These are phyloP conservation scores for Aspergillus funiculosus DNA, from an alignment of 495 filamentous ascomycete genomes.

Conservation along the genomic window DNA sequence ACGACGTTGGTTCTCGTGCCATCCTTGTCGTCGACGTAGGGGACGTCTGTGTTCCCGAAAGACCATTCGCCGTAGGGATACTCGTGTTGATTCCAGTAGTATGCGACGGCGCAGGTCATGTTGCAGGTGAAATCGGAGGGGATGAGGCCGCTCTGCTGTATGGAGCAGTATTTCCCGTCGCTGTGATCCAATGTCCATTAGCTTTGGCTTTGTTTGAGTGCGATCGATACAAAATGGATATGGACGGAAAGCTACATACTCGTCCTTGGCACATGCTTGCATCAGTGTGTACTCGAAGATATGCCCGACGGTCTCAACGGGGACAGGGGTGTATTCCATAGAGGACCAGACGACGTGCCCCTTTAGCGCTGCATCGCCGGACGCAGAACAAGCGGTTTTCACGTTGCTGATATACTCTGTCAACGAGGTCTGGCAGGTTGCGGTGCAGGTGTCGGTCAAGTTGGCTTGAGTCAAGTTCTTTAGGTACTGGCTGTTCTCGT, in stretches of 20 bases:
- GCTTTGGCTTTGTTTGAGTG: not conserved
- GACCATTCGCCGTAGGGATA: constrained; percentile 12
- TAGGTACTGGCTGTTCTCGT: not conserved
- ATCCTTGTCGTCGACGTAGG: not conserved
- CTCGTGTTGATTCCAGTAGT: constrained; percentile 7
- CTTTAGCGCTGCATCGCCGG: constrained; percentile 23
- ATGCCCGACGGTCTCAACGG: constrained; percentile 24
- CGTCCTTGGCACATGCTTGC: constrained; percentile 23
- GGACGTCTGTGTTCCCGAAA: not conserved
- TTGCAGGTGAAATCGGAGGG: constrained; percentile 3
- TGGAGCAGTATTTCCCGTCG: constrained; percentile 4
- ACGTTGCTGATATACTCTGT: constrained; percentile 26
- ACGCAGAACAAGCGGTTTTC: constrained; percentile 18
- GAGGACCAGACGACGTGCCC: not conserved
- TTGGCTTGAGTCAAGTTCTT: constrained; percentile 19
- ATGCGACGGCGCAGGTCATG: constrained; percentile 6
- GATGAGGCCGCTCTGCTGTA: not conserved
- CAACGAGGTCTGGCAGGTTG: constrained; percentile 26
- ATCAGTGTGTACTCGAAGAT: constrained; percentile 28
- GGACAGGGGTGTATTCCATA: constrained; percentile 2
- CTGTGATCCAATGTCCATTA: not conserved
- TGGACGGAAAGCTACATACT: not conserved
- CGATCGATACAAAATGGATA: not conserved
- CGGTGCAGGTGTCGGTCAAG: constrained; percentile 23
- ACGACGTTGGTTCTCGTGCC: not conserved